Evolutionary conservation across 148 eudicot species (phyloP), one percentile per base, ranked within the genome.

Genomic region (Drosera capensis): DNA sequence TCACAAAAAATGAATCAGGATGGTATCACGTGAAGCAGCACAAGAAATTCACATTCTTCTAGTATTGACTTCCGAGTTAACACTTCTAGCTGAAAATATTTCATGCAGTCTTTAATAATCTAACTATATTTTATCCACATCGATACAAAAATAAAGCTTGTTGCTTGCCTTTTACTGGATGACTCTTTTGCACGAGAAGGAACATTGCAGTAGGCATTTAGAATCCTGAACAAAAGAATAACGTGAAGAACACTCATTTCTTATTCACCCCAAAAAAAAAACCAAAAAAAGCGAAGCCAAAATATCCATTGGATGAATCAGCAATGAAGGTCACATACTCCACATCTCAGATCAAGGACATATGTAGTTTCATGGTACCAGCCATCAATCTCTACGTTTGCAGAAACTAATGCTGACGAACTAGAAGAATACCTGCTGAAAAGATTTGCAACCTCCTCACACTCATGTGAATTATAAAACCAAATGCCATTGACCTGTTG

Each of bases 401-500:
- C 22, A 41, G 45, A 9, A 17, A 17, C 2, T 9, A 19, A 8
- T 18, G 9, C 8, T 18, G 8, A 19, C 18, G 1, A 5, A 41
- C 5, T 17, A 16, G 3, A 17, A 41, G 28, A 36, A 22, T 69
- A 86, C 96, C 96, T 78, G 52, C 52, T 73, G 63, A 86, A 86
- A 46, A 86, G 81, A 62, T 68, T 81, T 46, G 84, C 83, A 60
- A 81, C 96, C 48, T 86, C 93, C 58, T 86, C 87, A 51, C 96
- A 86, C 45, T 86, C 96, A 34, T 79, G 81, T 14, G 83, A 55
- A 63, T 81, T 86, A 51, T 86, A 86, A 52, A 86, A 86, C 96
- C 96, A 86, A 42, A 86, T 86, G 35, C 96, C 96, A 60, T 86
- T 86, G 26, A 86, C 96, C 61, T 86, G 92, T 62, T 86, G 96